Evolutionary conservation across 2,329 filamentous ascomycete species (phyloP).

Genomic region (Fonsecaea erecta): DNA sequence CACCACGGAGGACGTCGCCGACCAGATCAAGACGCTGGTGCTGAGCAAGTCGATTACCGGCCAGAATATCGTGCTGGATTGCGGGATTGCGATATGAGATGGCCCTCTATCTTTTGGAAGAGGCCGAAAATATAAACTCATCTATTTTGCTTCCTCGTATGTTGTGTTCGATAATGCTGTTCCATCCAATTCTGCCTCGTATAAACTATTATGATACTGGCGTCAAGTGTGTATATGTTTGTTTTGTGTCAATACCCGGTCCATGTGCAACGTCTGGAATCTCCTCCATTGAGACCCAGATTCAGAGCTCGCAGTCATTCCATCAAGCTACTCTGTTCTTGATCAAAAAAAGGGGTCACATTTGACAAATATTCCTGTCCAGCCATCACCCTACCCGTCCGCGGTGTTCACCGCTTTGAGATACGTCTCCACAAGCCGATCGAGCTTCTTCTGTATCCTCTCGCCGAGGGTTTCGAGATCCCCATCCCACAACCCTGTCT

Average conservation of each 20-base stretch:
- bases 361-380: too few species aligned
- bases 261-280: too few species aligned
- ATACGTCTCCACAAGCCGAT: not conserved
- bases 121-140: not conserved
- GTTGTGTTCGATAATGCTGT: not conserved
- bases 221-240: too few species aligned
- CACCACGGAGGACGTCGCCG: conserved; percentile 41
- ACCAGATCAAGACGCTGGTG: conserved; percentile 35
- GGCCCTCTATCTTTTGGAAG: conserved; percentile 19
- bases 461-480: not conserved
- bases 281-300: not conserved
- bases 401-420: not conserved
- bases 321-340: too few species aligned
- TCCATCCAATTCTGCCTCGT: not conserved
- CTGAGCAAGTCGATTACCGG: conserved; percentile 37
- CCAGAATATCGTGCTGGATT: conserved; percentile 38
- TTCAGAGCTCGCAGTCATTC: too few species aligned
- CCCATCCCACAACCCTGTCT: not conserved
- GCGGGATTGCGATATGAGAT: conserved; percentile 37
- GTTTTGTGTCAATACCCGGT: too few species aligned
- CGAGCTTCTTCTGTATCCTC: not conserved
- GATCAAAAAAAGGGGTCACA: too few species aligned
- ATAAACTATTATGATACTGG: too few species aligned
- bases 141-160: not conserved
- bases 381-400: not conserved